phyloP scores from a whole-genome alignment of 164 flowering plant species.

The Saururus chinensis region DNA sequence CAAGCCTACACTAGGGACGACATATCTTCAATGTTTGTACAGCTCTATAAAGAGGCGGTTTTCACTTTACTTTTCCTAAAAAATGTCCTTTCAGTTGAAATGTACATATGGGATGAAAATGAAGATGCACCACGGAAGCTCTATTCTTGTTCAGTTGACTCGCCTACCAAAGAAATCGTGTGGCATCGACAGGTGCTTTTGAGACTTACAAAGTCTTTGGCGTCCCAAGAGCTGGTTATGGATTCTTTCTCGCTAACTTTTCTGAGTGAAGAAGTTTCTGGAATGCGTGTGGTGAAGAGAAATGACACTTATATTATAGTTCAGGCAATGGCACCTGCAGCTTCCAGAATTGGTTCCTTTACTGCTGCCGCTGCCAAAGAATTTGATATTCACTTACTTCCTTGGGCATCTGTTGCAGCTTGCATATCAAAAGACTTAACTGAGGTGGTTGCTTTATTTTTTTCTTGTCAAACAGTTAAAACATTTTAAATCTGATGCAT shows the following conservation, averaged over 20 bases:
- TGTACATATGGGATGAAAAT: constrained; percentile 67
- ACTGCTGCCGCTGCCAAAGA: constrained; percentile 71
- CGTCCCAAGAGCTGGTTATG: constrained; percentile 20
- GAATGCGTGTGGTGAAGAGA: constrained; percentile 25
- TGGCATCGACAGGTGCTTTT: constrained; percentile 71
- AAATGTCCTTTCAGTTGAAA: constrained; percentile 58
- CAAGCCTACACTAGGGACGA: constrained; percentile 76
- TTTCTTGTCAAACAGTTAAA: not conserved
- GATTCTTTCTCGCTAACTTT: constrained; percentile 67
- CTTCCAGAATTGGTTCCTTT: constrained; percentile 76
- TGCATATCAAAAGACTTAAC: constrained; percentile 51
- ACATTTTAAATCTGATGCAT: not conserved
- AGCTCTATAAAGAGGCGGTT: constrained; percentile 79
- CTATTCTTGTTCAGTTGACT: constrained; percentile 58
- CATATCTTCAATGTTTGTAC: constrained; percentile 62
- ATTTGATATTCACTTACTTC: constrained; percentile 79
- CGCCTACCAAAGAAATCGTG: constrained; percentile 34
- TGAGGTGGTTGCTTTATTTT: constrained; percentile 25
- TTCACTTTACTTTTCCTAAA: constrained; percentile 77
- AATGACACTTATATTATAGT: constrained; percentile 57
- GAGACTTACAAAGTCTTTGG: constrained; percentile 43
- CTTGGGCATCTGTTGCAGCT: constrained; percentile 96
- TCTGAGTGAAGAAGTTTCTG: constrained; percentile 42
- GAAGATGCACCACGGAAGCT: constrained; percentile 52
- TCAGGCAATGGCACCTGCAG: constrained; percentile 70